Evolutionary conservation across 2,329 filamentous ascomycete genomes (phyloP).

Genomic region (Penicillium sp.): DNA sequence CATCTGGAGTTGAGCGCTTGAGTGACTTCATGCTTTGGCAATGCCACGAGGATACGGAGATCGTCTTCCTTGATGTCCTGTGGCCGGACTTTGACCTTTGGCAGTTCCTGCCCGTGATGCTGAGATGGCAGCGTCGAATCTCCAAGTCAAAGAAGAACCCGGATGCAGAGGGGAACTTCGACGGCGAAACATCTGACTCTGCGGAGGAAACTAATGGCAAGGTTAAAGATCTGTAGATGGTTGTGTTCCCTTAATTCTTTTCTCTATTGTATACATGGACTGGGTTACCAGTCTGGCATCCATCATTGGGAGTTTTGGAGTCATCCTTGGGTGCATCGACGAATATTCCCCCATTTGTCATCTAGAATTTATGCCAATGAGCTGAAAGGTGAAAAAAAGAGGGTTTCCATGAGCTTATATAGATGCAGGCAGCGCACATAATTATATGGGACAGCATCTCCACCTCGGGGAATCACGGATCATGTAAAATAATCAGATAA

Average conservation of each 20-base stretch:
- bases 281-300: no score
- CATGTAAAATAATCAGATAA: no score
- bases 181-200: conserved; percentile 48
- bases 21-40: conserved; percentile 99
- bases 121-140: conserved; percentile 74
- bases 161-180: conserved; percentile 48
- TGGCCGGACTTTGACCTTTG: conserved; percentile 96
- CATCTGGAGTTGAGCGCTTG: conserved; percentile 81
- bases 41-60: conserved; percentile 81
- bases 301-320: no score
- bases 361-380: no score
- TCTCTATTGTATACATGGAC: conserved; percentile 9
- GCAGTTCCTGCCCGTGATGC: conserved; percentile 80
- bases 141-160: conserved; percentile 55
- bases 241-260: no score
- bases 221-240: conserved; percentile 25
- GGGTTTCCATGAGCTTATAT: no score
- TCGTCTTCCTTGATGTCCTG: conserved; percentile 82
- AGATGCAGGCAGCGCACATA: no score
- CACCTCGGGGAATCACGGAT: no score
- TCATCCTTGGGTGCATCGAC: no score
- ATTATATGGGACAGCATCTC: no score
- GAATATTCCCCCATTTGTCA: no score
- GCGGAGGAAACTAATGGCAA: conserved; percentile 26
- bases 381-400: no score